A percentile compares a stretch with the other conserved stretches of the same genome.
Conservation (phyloP, 345 rosid species). For the Brassica juncea region DNA sequence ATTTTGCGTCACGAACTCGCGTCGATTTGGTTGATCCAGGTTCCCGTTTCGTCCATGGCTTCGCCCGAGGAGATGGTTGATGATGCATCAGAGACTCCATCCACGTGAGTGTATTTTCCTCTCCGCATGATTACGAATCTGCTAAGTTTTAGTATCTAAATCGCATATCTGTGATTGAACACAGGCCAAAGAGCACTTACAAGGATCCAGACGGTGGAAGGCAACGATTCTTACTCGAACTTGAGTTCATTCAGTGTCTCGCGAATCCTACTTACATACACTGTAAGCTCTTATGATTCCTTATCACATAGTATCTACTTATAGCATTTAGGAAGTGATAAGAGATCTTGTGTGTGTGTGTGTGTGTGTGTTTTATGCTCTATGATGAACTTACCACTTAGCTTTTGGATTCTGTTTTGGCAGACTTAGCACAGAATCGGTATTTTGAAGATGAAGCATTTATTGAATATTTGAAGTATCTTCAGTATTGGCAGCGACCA, state of each 20-base stretch:
- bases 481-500: slow-evolving; percentile 93
- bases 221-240: slow-evolving; percentile 81
- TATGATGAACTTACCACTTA: slow-evolving; percentile 3
- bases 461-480: slow-evolving; percentile 95
- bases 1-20: not conserved
- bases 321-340: not conserved
- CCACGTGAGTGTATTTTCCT: slow-evolving; percentile 27
- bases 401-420: slow-evolving; percentile 20
- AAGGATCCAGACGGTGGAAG: slow-evolving; percentile 93
- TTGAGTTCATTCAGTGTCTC: slow-evolving; percentile 93
- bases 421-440: slow-evolving; percentile 98
- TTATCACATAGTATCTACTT: not conserved
- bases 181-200: slow-evolving; percentile 60
- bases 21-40: slow-evolving; percentile 17
- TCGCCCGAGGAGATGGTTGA: slow-evolving; percentile 25
- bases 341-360: not conserved
- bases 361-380: not conserved
- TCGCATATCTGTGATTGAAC: slow-evolving; percentile 3
- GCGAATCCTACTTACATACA: slow-evolving; percentile 98
- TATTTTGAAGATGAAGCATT: slow-evolving; percentile 97
- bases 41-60: slow-evolving; percentile 23
- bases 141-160: not conserved
- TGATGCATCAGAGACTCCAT: slow-evolving; percentile 27
- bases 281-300: slow-evolving; percentile 49
- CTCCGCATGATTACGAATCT: not conserved